A percentile compares a stretch with the other conserved stretches of the same genome.
These are phyloP conservation scores for Tricholoma flavovirens DNA, from an alignment of 768 basidiomycete species.

Conservation along the genomic window DNA sequence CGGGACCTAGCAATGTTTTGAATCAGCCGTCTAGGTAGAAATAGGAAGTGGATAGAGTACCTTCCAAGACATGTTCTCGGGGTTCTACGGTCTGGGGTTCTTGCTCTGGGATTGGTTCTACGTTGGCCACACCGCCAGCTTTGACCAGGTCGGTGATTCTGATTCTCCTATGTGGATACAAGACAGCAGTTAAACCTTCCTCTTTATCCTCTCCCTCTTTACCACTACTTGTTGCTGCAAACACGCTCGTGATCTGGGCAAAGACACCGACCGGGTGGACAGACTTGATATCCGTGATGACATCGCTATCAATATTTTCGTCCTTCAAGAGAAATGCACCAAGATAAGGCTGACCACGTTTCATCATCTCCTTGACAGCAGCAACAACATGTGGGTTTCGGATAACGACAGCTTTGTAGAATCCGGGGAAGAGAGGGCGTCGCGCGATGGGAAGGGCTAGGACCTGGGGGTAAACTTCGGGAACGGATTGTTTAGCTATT, in stretches of 20 bases:
- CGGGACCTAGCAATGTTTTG: constrained; percentile 36
- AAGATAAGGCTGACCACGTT: constrained; percentile 93
- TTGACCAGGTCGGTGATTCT: constrained; percentile 84
- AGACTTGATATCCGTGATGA: constrained; percentile 81
- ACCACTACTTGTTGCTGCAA: constrained; percentile 46
- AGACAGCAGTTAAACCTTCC: constrained; percentile 88
- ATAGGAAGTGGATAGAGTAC: constrained; percentile 6
- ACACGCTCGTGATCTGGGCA: constrained; percentile 93
- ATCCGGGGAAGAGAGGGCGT: constrained; percentile 93
- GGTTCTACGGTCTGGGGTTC: constrained; percentile 43
- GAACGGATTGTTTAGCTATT: constrained; percentile 82
- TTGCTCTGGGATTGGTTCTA: constrained; percentile 31
- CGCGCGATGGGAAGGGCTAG: constrained; percentile 93
- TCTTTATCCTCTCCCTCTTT: constrained; percentile 62
- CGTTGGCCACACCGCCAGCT: constrained; percentile 40
- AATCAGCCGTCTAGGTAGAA: neutral
- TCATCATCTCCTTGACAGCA: constrained; percentile 95
- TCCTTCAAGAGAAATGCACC: constrained; percentile 97
- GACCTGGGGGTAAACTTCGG: constrained; percentile 89
- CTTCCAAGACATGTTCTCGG: constrained; percentile 19
- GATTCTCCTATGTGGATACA: constrained; percentile 91
- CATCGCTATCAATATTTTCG: constrained; percentile 85
- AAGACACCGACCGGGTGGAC: constrained; percentile 95
- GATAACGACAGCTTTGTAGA: constrained; percentile 97
- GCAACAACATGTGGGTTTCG: constrained; percentile 86